Evolutionary conservation across 2,329 filamentous ascomycete genomes (phyloP), one percentile per base, ranked within the genome.

Genomic region (Trichoderma oligosporum): DNA sequence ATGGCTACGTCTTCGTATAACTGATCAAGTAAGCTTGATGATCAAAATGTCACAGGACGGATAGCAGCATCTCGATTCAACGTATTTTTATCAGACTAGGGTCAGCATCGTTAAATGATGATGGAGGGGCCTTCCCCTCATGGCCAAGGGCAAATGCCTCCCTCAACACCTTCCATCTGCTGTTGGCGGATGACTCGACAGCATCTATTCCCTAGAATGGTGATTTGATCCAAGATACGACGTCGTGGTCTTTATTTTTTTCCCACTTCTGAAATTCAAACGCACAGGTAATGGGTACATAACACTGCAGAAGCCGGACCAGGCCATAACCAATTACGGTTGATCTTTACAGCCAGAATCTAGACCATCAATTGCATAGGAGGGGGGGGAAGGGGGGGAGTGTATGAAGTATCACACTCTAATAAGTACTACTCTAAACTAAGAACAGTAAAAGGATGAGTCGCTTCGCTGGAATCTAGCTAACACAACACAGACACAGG

Each of bases 301-400:
- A n/a, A 55, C 31, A n/a, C 27, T 33, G 25, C 38, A 42, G 24
- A 12, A 7, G 29, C 31, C 11, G 14, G 18, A 16, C 20, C 53
- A 38, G 31, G 22, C 18, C 33, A 31, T 39, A 31, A 12, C 53
- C 53, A 56, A 57, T 47, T 41, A 25, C 31, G 16, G 31, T 29
- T 12, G 29, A 33, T 46, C 20, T 51, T 29, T 20, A 31, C n/a
- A n/a, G n/a, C n/a, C 35, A 41, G 36, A 33, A 59, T 59, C 57
- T 59, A 59, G 57, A 57, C 52, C 53, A 38, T 51, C 29, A 31
- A 35, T 14, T 57, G 52, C 45, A 39, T 59, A 18, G 46, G 49
- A 27, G 46, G 39, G 18, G 53, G 39, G 57, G 45, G 46, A 41
- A 27, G 46, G 39, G 18, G 53, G 39, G 57, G 45, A 12, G 52